phyloP scores from a whole-genome alignment of 164 flowering plant species.

The Chloranthus sessilifolius region DNA sequence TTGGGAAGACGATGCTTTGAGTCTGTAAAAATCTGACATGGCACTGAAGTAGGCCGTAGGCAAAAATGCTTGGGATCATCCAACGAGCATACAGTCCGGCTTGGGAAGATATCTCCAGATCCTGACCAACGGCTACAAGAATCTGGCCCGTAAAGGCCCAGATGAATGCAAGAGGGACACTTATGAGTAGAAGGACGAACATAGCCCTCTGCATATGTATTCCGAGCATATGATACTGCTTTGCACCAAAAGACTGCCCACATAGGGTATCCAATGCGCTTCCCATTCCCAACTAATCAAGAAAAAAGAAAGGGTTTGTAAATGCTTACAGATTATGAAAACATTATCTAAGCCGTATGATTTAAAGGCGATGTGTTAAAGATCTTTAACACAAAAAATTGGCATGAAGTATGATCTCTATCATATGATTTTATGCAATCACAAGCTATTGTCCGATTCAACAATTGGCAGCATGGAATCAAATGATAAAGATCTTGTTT shows the following conservation, averaged over 20 bases:
- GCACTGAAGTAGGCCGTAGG: conserved; percentile 30
- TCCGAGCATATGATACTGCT: conserved; percentile 31
- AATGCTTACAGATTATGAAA: neutral
- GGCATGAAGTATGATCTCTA: neutral
- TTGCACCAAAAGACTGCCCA: conserved; percentile 38
- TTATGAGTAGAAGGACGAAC: conserved; percentile 17
- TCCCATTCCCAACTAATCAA: conserved; percentile 27
- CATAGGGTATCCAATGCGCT: conserved; percentile 37
- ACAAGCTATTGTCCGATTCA: neutral
- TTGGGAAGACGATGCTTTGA: conserved; percentile 34
- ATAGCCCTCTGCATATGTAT: conserved; percentile 30
- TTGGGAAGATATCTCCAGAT: conserved; percentile 24
- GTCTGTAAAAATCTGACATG: conserved; percentile 28
- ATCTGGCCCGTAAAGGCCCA: conserved; percentile 25
- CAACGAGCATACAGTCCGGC: conserved; percentile 28
- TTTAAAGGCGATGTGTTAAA: neutral
- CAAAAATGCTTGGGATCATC: conserved; percentile 33
- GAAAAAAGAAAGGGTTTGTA: neutral
- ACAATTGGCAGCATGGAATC: neutral
- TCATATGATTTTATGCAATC: neutral
- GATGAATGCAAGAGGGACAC: conserved; percentile 30
- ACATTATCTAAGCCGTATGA: neutral
- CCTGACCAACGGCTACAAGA: conserved; percentile 24
- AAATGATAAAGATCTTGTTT: too few relatives aligned
- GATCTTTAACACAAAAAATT: neutral